Evolutionary conservation across 805 yeast species (phyloP), one percentile per base, ranked within the genome.

Genomic region (Aciculoconidium aculeatum): DNA sequence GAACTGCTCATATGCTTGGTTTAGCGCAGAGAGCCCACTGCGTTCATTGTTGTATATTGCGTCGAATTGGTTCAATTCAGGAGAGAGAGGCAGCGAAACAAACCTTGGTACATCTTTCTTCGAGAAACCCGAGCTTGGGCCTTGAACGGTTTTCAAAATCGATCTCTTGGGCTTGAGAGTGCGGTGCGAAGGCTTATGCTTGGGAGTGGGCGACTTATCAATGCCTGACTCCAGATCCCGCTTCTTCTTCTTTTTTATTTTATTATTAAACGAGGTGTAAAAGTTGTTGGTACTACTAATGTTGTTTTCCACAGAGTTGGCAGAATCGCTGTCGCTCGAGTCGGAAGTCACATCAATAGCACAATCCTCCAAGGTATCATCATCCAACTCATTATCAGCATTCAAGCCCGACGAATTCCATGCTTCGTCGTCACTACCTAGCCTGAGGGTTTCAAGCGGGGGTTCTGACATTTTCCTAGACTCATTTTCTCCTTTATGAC

Each of bases 161-260:
- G 65, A 58, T 21, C 53, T 44, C 38, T 59, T 58, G 1, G 70
- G 70, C 39, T 60, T 55, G 20, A 64, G 42, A 3, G 47, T 53
- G 28, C 58, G 62, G 40, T 64, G 70, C 16, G 61, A 58, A 4
- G 70, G 70, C 32, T 53, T 51, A 34, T 61, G 66, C 29, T 61
- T 62, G 1, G 63, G 67, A 0, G 58, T 52, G 1, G 66, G 66
- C 6, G 63, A 53, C 8, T 21, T 14, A 5, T 34, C 47, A n/a
- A 34, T 15, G n/a, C 15, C 28, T 17, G 27, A 34, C 4, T 10
- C 16, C 17, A 11, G 25, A 4, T 12, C n/a, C n/a, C n/a, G n/a
- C n/a, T 35, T 39, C 35, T 37, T 42, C 33, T 41, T 41, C 23
- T 35, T 17, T 25, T 37, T 38, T 15, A 39, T 31, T 16, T 39